These are phyloP conservation scores for Mucor mucedo DNA, from an alignment of 371 early-diverging fungal species.

Conservation along the genomic window DNA sequence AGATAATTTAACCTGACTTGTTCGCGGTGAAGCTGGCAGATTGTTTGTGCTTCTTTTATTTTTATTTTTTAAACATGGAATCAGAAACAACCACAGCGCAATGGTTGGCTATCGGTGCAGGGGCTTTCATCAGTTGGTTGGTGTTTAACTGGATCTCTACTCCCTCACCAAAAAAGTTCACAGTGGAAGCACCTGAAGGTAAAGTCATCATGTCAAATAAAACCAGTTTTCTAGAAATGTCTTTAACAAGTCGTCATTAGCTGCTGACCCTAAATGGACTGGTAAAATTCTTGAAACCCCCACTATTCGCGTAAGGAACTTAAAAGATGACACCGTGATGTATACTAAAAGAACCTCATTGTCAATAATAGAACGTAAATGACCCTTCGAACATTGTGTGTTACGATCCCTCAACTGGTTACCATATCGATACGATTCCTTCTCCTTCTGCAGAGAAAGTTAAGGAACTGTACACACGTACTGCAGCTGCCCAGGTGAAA, in stretches of 20 bases:
- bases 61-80: too few species aligned
- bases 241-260: constrained; percentile 17
- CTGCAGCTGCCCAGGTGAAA: constrained; percentile 69
- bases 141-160: constrained; percentile 34
- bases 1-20: too few species aligned
- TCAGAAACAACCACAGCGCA: constrained; percentile 4
- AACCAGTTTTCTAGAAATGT: not conserved
- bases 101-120: constrained; percentile 34
- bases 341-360: constrained; percentile 2
- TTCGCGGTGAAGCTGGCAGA: too few species aligned
- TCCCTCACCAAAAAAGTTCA: constrained; percentile 43
- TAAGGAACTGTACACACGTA: constrained; percentile 56
- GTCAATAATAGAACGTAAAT: constrained; percentile 48
- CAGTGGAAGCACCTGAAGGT: constrained; percentile 47
- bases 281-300: constrained; percentile 60
- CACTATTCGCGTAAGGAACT: constrained; percentile 53
- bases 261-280: constrained; percentile 58
- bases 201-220: constrained; percentile 19
- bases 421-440: constrained; percentile 67
- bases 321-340: not conserved
- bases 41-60: too few species aligned
- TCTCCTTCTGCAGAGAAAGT: constrained; percentile 67
- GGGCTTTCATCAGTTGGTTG: constrained; percentile 41
- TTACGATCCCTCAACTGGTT: constrained; percentile 89
- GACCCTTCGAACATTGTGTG: constrained; percentile 73